phyloP scores from a whole-genome alignment of 345 rosid species.

The Dimocarpus longan region DNA sequence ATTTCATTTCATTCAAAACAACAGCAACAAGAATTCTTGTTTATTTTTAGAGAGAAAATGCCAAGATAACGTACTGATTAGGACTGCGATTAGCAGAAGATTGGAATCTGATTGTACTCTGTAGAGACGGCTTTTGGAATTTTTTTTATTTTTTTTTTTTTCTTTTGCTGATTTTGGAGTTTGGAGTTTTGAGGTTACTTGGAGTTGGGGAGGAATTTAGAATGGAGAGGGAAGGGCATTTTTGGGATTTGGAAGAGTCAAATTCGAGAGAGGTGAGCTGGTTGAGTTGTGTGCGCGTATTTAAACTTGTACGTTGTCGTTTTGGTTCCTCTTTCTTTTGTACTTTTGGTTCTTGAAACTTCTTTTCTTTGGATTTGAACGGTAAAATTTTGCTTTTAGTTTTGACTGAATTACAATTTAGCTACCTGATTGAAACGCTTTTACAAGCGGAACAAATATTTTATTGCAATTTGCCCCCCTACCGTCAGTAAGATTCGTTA shows the following conservation, averaged over 20 bases:
- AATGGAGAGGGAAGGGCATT: constrained; percentile 14
- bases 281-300: no score
- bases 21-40: constrained; percentile 5
- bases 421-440: no score
- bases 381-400: no score
- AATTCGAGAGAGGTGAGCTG: no score
- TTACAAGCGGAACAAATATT: no score
- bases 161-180: neutral
- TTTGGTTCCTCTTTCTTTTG: no score
- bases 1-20: constrained; percentile 24
- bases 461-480: no score
- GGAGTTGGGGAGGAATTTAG: neutral
- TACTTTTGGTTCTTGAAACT: no score
- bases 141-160: neutral
- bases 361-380: no score
- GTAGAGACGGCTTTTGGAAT: neutral
- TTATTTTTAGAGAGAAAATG: neutral
- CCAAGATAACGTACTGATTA: constrained; percentile 52
- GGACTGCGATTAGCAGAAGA: constrained; percentile 52
- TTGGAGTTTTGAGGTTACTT: neutral
- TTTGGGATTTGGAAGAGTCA: constrained; percentile 22
- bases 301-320: no score
- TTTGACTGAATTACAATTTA: no score
- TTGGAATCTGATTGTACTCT: constrained; percentile 33
- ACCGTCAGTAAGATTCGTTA: no score